Evolutionary conservation across 306 rosid genomes (phyloP), one percentile per base, ranked within the genome.

Genomic region (Comarum palustre): DNA sequence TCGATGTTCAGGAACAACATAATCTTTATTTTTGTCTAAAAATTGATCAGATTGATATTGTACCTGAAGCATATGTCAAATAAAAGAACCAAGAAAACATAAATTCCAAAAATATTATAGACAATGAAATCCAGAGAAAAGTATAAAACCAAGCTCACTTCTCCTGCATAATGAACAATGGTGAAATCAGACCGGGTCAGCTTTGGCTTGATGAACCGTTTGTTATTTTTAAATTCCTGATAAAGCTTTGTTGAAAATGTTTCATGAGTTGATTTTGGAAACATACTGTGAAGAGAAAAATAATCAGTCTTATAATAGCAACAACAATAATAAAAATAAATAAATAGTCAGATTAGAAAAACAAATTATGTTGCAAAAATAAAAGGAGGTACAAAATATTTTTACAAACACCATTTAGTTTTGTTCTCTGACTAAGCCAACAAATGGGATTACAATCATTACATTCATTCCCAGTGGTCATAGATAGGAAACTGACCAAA

Each of bases 1-100:
- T 89, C 89, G 97, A 85, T 94, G 98, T 80, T 94, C 96, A 46
- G 96, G 86, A 77, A 93, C 98, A 69, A 93, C 88, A 77, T 93
- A 93, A 81, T 93, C 96, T 85, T 93, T 93, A 86, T 94, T 91
- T 83, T 91, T 91, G 87, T 91, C 97, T 60, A 94, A 52, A 86
- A 94, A 91, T 5, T 51, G 97, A 77, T 94, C 92, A 39, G 98
- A 86, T 76, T 91, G 97, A 83, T 91, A 94, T 67, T 82, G 88
- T 72, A 94, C 98, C 98, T 94, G 88, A 74, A 86, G 84, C 58
- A 80, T 55, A 77, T 48, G 81, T 57, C 78, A 29, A 67, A 68
- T 59, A 66, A 25, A 74, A 62, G 65, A 69, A 12, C 17, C 59
- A 66, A 63, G 57, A 59, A 73, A 52, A 69, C 42, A 63, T 82